A percentile compares a stretch with the other conserved stretches of the same genome.
Evolutionary conservation across 352 stramenopile genomes (phyloP).

Genomic region (Phytophthora europaea): DNA sequence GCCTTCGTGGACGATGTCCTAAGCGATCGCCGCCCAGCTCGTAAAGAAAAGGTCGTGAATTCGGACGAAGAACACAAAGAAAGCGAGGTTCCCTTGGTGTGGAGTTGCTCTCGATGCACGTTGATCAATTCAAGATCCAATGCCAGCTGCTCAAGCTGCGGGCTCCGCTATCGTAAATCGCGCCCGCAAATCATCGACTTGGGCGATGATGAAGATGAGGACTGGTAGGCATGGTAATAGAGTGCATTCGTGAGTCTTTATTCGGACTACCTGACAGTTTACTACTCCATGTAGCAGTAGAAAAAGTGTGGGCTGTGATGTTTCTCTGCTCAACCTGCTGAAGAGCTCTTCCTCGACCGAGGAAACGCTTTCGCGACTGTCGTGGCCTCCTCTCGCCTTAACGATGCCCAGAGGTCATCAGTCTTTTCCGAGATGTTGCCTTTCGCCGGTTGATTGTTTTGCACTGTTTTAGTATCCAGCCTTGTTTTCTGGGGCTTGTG

Average conservation of each 20-base stretch:
- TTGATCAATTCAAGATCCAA: constrained; percentile 72
- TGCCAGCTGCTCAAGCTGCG: constrained; percentile 74
- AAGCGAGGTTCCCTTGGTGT: constrained; percentile 39
- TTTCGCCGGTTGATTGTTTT: background rate
- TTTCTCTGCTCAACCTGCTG: constrained; percentile 1
- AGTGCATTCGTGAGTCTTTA: constrained; percentile 11
- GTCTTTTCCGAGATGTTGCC: constrained; percentile 50
- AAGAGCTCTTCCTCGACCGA: constrained; percentile 15
- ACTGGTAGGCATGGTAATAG: constrained; percentile 30
- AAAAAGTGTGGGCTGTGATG: background rate
- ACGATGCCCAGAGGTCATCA: constrained; percentile 43
- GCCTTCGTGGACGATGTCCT: constrained; percentile 40
- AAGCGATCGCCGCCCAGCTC: constrained; percentile 10
- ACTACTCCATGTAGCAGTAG: background rate
- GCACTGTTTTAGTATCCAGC: constrained; percentile 6
- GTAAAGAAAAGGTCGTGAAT: constrained; percentile 9
- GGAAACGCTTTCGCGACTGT: constrained; percentile 42
- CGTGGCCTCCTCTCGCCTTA: constrained; percentile 40
- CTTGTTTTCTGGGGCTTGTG: constrained; percentile 6
- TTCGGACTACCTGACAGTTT: background rate
- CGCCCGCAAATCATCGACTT: constrained; percentile 66
- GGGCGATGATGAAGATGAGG: constrained; percentile 58
- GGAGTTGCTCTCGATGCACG: constrained; percentile 84
- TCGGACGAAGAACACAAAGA: constrained; percentile 62
- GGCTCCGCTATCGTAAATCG: constrained; percentile 73